Evolutionary conservation across 805 yeast species (phyloP).

Genomic region (Brettanomyces anomalus): DNA sequence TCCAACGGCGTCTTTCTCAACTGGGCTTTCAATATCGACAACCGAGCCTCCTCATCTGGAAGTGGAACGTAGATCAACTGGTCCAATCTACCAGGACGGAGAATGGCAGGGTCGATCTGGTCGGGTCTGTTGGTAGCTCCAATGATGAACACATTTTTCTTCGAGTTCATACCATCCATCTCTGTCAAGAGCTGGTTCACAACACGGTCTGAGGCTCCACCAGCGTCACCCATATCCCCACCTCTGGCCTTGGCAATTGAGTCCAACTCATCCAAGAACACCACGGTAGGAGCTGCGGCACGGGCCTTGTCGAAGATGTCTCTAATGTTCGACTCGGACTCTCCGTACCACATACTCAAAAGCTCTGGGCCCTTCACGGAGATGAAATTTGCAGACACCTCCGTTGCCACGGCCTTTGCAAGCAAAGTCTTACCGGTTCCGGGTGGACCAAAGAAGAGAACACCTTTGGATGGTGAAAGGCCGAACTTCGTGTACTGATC

Average conservation of each 20-base stretch:
- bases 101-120: constrained; percentile 96
- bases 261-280: constrained; percentile 95
- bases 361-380: constrained; percentile 96
- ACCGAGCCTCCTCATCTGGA: constrained; percentile 92
- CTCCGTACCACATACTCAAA: constrained; percentile 98
- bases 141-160: constrained; percentile 96
- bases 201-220: constrained; percentile 94
- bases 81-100: constrained; percentile 98
- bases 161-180: constrained; percentile 99
- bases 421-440: constrained; percentile 99
- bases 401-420: constrained; percentile 99
- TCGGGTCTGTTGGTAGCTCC: constrained; percentile 99
- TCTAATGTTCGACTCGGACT: constrained; percentile 93
- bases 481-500: constrained; percentile 98
- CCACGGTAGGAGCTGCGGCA: constrained; percentile 99
- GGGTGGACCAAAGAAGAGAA: constrained; percentile 97
- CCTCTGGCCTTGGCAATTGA: constrained; percentile 97
- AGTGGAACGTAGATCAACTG: constrained; percentile 97
- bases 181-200: constrained; percentile 93
- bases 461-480: constrained; percentile 96
- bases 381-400: constrained; percentile 96
- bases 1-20: constrained; percentile 97
- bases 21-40: constrained; percentile 90
- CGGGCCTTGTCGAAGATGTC: constrained; percentile 97
- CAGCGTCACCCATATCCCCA: constrained; percentile 84